Evolutionary conservation across 2,329 filamentous ascomycete genomes (phyloP).

Genomic region (Fusarium robinianum): DNA sequence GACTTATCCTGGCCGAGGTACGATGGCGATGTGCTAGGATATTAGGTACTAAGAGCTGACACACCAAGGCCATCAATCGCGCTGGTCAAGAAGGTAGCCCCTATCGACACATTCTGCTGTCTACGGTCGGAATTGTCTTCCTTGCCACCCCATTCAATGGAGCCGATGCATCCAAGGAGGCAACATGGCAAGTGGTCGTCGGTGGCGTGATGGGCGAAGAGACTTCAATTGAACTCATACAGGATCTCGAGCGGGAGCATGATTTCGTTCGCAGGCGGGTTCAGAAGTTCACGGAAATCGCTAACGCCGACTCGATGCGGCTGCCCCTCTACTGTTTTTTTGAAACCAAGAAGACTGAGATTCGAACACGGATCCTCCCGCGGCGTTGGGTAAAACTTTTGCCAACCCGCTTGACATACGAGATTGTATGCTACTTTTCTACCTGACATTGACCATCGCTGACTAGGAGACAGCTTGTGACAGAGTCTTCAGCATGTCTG

Average conservation of each 20-base stretch:
- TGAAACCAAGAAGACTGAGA: constrained; percentile 3
- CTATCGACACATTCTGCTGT: not conserved
- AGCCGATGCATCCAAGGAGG: not conserved
- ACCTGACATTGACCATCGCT: not conserved
- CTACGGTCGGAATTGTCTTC: constrained; percentile 2
- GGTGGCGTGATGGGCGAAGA: not conserved
- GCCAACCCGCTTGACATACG: not conserved
- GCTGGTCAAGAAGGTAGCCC: constrained; percentile 1
- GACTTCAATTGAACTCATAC: not conserved
- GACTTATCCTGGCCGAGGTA: constrained; percentile 7
- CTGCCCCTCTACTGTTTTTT: constrained; percentile 5
- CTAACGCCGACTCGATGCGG: not conserved
- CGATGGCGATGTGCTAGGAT: not conserved
- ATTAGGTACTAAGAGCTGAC: not conserved
- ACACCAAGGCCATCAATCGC: constrained; percentile 1
- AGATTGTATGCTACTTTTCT: not conserved
- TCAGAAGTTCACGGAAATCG: not conserved
- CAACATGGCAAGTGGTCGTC: not conserved
- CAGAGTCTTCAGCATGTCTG: constrained; percentile 2
- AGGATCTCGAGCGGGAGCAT: constrained; percentile 1
- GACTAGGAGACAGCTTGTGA: not conserved
- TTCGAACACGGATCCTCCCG: not conserved
- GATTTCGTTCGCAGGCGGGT: not conserved
- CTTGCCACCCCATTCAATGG: constrained; percentile 8
- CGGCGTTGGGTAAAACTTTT: not conserved